A percentile compares a stretch with the other conserved stretches of the same genome.
Evolutionary conservation across 305 asterid species (phyloP).

Genomic region (Fraxinus greggii): DNA sequence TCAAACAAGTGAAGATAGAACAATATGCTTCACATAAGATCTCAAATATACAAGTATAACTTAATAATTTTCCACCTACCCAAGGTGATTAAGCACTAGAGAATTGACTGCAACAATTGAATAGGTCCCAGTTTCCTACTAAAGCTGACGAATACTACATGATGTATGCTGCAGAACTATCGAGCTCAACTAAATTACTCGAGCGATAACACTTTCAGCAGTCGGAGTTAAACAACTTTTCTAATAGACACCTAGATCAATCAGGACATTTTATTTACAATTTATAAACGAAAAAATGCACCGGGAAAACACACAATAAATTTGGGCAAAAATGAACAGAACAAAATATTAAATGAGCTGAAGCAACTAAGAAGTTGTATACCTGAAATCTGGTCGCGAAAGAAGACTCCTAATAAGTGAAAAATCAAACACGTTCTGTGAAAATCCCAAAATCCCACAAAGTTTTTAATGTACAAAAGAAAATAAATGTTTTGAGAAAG

Average conservation of each 20-base stretch:
- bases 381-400: conserved; percentile 82
- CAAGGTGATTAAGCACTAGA: background rate
- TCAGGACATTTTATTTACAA: background rate
- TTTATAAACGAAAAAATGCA: background rate
- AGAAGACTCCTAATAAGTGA: conserved; percentile 74
- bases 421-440: conserved; percentile 91
- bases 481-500: background rate
- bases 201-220: background rate
- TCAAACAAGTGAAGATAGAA: background rate
- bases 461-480: conserved; percentile 16
- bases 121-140: background rate
- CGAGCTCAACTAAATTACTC: background rate
- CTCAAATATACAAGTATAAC: background rate
- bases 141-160: background rate
- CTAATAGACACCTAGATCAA: background rate
- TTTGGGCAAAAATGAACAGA: background rate
- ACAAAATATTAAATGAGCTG: background rate
- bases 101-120: background rate
- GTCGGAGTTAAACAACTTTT: background rate
- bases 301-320: background rate
- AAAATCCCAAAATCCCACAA: conserved; percentile 22
- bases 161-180: background rate
- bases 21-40: background rate
- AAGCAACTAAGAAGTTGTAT: conserved; percentile 6
- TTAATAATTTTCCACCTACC: background rate